Base-by-base conservation (phyloP, 2,329 filamentous ascomycete genomes). In the Venturia effusa region DNA sequence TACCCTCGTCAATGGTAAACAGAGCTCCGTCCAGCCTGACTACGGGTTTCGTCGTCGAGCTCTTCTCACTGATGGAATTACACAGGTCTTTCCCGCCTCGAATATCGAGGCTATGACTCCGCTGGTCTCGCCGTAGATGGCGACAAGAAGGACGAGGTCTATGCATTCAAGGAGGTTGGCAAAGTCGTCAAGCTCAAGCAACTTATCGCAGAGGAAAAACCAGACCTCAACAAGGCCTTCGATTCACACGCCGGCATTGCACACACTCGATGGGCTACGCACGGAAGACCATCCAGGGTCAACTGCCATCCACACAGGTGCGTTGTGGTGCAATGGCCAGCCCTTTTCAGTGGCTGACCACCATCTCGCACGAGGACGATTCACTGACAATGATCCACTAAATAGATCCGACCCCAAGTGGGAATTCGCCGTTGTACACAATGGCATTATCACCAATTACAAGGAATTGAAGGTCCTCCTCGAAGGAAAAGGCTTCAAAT, bases 391-490 rank as follows among this genome's bases (percentile, higher is more conserved):
- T 57, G 51, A 34, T 17, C 15, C 19, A 8, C 30, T 61, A 10
- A 59, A 27, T 66, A 95, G 92, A 78, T 97, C 93, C 69, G 94
- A 99, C 77, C 86, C 88, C 71, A 90, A 81, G 73, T 99, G 93
- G 92, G 89, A 99, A 80, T 99, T 99, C 78, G 84, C 90, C 69
- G 88, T 99, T 71, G 94, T 97, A 67, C 94, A 99, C 88, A 99
- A 99, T 80, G 94, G 94, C 75, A 99, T 99, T 84, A 99, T 99
- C 80, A 99, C 94, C 82, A 99, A 99, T 85, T 99, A 99, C 86
- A 99, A 99, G 84, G 94, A 99, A 81, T 82, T 99, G 72, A 96
- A 93, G 86, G 90, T 89, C 67, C 87, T 99, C 68, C 84, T 99
- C 70, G 85, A 88, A 80, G 84, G 84, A 83, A 99, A 97, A 85